Evolutionary conservation across 805 yeast genomes (phyloP), one percentile per base, ranked within the genome.

Genomic region (Candida pseudoglaebosa): DNA sequence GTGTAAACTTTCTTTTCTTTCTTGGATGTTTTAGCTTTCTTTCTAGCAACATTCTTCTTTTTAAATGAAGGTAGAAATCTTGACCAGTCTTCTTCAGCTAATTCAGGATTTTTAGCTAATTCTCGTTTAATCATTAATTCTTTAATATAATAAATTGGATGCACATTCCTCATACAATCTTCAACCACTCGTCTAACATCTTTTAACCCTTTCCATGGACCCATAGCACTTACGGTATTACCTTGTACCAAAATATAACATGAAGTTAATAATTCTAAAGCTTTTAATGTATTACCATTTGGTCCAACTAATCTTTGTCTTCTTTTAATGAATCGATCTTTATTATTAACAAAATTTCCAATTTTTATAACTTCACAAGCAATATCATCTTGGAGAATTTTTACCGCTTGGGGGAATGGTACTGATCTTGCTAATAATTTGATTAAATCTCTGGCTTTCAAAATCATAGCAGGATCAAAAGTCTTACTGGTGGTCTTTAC

Each of bases 51-150:
- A 56, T 89, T 89, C 62, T 90, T 82, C 76, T 91, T 93, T 78
- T 88, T 93, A 72, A 93, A 93, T 71, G 84, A 89, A 17, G 99
- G 99, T 57, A 93, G 71, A 62, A 91, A 93, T 62, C 99, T 77
- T 18, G 89, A 80, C 99, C 99, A 93, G 64, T 89, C 96, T 65
- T 93, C 98, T 39, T 86, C 72, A 21, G 95, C 96, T 47, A 93
- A 73, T 53, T 93, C 98, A 8, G 99, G 99, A 55, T 86, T 88
- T 67, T 89, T 86, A 22, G 95, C 87, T 46, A 93, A 72, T 65
- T 93, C 99, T 61, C 93, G 84, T 66, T 90, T 91, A 59, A 93
- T 91, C 99, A 93, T 93, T 45, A 93, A 73, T 62, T 93, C 99
- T 61, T 93, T 93, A 57, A 93, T 91, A 61, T 93, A 91, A 65